phyloP scores from a whole-genome alignment of 768 basidiomycete genomes.

The Hypholoma fasciculare region DNA sequence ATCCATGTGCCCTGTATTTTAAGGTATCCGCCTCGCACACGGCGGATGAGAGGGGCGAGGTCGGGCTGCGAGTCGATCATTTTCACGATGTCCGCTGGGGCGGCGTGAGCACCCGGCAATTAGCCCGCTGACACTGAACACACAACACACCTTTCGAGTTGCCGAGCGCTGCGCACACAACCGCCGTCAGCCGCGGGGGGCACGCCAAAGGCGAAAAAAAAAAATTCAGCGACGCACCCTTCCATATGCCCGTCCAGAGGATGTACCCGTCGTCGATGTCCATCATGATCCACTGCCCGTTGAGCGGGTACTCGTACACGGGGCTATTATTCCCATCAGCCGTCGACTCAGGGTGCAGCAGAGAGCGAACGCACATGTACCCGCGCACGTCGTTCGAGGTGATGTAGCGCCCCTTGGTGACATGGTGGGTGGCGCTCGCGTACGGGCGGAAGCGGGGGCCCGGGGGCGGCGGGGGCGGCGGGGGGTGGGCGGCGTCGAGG shows the following conservation, averaged over 20 bases:
- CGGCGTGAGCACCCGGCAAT: not conserved
- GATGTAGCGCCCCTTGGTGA: constrained; percentile 85
- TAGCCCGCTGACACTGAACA: no score
- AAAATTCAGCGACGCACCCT: no score
- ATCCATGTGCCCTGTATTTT: constrained; percentile 96
- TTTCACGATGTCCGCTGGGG: constrained; percentile 83
- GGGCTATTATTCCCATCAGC: constrained; percentile 47
- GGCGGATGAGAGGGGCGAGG: constrained; percentile 76
- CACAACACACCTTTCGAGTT: constrained; percentile 75
- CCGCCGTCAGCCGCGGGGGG: no score
- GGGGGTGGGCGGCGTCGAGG: not conserved
- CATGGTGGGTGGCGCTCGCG: constrained; percentile 75
- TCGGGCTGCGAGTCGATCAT: constrained; percentile 93
- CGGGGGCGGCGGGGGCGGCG: not conserved
- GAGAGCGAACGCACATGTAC: constrained; percentile 71
- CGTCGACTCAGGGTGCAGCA: not conserved
- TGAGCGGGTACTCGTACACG: constrained; percentile 88
- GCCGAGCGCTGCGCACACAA: no score
- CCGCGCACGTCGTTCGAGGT: constrained; percentile 88
- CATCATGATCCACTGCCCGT: constrained; percentile 95
- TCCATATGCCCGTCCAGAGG: constrained; percentile 94
- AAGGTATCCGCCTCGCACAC: constrained; percentile 85
- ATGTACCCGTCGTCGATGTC: constrained; percentile 93
- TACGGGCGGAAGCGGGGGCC: constrained; percentile 61
- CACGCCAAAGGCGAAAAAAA: no score